Evolutionary conservation across 345 rosid species (phyloP).

Genomic region (Schrenkiella parvula): DNA sequence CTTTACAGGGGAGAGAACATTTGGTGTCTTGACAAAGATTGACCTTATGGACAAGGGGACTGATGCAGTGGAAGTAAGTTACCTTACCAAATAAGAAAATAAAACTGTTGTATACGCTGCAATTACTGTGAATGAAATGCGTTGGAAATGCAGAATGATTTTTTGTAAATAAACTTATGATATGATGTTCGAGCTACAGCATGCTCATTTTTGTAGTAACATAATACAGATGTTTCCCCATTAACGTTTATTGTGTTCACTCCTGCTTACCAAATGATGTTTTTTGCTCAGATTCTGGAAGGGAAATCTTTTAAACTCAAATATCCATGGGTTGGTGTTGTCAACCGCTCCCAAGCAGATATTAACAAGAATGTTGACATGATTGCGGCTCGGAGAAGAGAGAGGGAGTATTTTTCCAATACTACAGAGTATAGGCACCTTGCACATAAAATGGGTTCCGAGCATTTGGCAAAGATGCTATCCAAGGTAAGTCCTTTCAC

Average conservation of each 20-base stretch:
- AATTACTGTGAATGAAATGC: neutral
- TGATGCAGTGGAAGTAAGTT: conserved; percentile 95
- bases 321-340: conserved; percentile 99
- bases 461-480: conserved; percentile 91
- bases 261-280: conserved; percentile 10
- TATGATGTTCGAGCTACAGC: conserved; percentile 3
- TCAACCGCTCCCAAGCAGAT: conserved; percentile 98
- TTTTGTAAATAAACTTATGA: neutral
- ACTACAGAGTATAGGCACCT: conserved; percentile 96
- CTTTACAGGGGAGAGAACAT: conserved; percentile 87
- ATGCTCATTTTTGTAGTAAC: neutral
- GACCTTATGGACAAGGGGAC: conserved; percentile 99
- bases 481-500: conserved; percentile 58
- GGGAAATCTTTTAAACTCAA: conserved; percentile 85
- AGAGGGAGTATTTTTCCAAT: conserved; percentile 85
- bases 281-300: conserved; percentile 67
- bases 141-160: neutral
- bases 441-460: conserved; percentile 96
- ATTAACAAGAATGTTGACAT: conserved; percentile 95
- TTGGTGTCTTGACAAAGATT: conserved; percentile 97
- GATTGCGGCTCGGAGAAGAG: conserved; percentile 97
- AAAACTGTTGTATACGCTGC: neutral
- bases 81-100: conserved; percentile 8
- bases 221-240: neutral
- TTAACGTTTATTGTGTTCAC: conserved; percentile 14